Evolutionary conservation across 192 early-diverging fungal genomes (phyloP), one percentile per base, ranked within the genome.

Genomic region (Lobosporangium transversale): DNA sequence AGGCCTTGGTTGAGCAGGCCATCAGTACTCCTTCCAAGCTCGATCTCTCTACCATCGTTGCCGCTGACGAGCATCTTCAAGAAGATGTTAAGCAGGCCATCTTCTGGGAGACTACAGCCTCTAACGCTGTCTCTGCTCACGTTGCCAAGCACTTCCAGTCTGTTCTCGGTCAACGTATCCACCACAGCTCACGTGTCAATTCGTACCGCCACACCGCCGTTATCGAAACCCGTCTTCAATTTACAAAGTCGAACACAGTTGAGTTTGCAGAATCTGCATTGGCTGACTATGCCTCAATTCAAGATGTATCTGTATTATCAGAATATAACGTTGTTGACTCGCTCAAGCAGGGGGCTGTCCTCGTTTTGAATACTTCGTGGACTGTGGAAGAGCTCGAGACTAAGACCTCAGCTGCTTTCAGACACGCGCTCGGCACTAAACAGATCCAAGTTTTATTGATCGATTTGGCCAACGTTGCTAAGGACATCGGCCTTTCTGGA

Each of bases 281-380:
- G 37, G 90, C 88, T 6, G 78, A 87, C 54, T 92, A 86, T 58
- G 85, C 89, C 14, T 78, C 73, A 7, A 83, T 94, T 31, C 89
- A 95, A 59, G 84, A 92, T 67, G 40, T 86, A 11, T 60, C 70
- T 32, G 40, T 94, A 29, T 66, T 89, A 53, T 67, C 80, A 27
- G 81, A 83, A 54, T 90, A 88, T 79, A 86, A 94, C 53, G 79
- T 88, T 36, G 82, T 90, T 4, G 66, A 64, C n/a, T 67, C 83
- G 0, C 75, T 89, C 33, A 79, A 79, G 47, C 51, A 68, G 17
- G 81, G 81, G 21, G 88, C 86, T 3, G 66, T 71, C 15, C 71
- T 94, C 20, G 37, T 94, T 18, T 44, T 95, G 27, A 91, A 94
- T 67, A 83, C 90, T 14, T 68, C 81, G 23, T 90, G 89, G 89